Base-by-base conservation (phyloP, 148 eudicot species). In the Pouteria glomerata region DNA sequence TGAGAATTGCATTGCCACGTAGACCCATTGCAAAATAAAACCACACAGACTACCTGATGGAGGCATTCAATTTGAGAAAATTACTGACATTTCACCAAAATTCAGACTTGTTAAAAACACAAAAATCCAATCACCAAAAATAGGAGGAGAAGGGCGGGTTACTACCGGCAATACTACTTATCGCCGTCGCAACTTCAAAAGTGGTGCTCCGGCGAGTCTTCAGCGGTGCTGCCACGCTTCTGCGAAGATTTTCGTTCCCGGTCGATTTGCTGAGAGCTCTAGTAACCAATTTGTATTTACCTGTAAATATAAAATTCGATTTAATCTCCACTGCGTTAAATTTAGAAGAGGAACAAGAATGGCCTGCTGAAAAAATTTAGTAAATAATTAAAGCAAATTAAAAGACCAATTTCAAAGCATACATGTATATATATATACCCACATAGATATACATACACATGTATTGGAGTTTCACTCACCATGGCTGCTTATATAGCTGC, bases 131-230 rank as follows among this genome's bases (percentile, higher is more conserved):
- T 55, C 14, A 29, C 19, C 44, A 61, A 34, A 39, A 7, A 18
- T 0, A 24, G 3, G 13, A 19, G 18, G 19, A 29, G 47, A 12
- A 24, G 30, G 26, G 14, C 27, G 3, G 31, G 31, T 13, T 41
- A 19, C 4, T 47, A 76, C 78, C 78, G 39, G 74, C 19, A 13
- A 70, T 21, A 27, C 73, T 57, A 21, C 19, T 62, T n/a, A 71
- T 21, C 19, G 51, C 19, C 1, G 69, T 50, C 57, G 31, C 4
- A 16, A 53, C 41, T 76, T 39, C 29, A 50, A 69, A 59, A 44
- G 7, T 39, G 33, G 29, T 2, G 23, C 26, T 50, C 63, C n/a
- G 55, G 35, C 42, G 67, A 68, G 64, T 34, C 29, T 34, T 55
- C 16, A 44, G 56, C 4, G 33, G 45, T 1, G 66, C 15, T 47